A percentile compares a stretch with the other conserved stretches of the same genome.
These are phyloP conservation scores for Malassezia dermatis DNA, from an alignment of 1,284 basidiomycete genomes.

Conservation along the genomic window DNA sequence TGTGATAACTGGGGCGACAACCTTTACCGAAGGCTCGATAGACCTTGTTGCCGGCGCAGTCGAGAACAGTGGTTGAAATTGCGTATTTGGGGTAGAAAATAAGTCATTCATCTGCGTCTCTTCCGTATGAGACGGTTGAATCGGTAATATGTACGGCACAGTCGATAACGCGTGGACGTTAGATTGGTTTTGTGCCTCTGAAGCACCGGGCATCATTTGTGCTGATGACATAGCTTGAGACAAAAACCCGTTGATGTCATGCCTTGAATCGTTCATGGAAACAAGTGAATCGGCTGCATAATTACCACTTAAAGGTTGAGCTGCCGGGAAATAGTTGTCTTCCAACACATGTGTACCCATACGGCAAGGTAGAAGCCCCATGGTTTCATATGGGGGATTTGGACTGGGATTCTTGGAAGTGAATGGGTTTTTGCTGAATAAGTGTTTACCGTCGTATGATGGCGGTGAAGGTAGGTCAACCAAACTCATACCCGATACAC, in stretches of 20 bases:
- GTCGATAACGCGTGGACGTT: neutral
- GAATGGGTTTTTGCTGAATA: neutral
- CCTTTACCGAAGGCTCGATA: conserved; percentile 1
- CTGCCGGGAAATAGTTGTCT: neutral
- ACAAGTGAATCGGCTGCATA: conserved; percentile 4
- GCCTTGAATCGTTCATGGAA: conserved; percentile 2
- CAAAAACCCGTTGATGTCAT: conserved; percentile 10
- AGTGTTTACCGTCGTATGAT: neutral
- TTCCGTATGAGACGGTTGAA: neutral
- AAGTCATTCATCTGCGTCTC: neutral
- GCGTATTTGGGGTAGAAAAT: neutral
- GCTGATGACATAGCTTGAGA: conserved; percentile 8
- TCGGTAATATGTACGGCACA: conserved; percentile 6
- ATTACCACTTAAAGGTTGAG: conserved; percentile 3
- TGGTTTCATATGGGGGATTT: neutral
- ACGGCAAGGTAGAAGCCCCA: neutral
- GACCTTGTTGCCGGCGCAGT: neutral
- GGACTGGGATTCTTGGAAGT: neutral
- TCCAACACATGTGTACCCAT: neutral
- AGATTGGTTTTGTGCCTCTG: neutral
- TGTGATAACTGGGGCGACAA: conserved; percentile 10
- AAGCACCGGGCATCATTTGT: neutral
- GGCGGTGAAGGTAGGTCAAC: neutral
- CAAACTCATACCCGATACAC: neutral
- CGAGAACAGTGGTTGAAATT: neutral